phyloP scores from a whole-genome alignment of 78 protist genomes.

The Paulinella micropora region DNA sequence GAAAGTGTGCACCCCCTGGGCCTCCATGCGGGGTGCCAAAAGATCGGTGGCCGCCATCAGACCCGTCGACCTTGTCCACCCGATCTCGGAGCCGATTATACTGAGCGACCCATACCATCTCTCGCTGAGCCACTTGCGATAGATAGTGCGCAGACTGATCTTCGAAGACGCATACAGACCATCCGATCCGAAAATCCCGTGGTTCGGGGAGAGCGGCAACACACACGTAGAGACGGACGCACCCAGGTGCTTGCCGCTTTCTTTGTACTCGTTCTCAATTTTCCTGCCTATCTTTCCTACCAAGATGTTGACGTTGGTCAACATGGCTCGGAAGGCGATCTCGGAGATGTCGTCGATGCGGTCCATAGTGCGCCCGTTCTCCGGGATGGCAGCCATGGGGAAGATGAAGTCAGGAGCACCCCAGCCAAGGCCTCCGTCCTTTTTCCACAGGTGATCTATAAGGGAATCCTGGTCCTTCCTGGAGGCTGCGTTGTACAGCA shows the following conservation, averaged over 20 bases:
- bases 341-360: conserved; percentile 34
- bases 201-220: conserved; percentile 49
- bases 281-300: too few species aligned
- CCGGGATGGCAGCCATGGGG: conserved; percentile 54
- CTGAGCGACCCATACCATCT: conserved; percentile 23
- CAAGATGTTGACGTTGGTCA: conserved; percentile 46
- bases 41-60: conserved; percentile 45
- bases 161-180: conserved; percentile 54
- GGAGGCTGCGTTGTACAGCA: conserved; percentile 49
- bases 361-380: conserved; percentile 33
- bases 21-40: conserved; percentile 30
- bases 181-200: conserved; percentile 53
- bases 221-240: too few species aligned
- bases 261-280: too few species aligned
- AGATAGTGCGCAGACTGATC: conserved; percentile 40
- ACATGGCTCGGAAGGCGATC: conserved; percentile 49
- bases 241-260: conserved; percentile 42
- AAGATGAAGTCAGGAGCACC: conserved; percentile 43
- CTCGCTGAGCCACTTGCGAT: conserved; percentile 43
- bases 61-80: conserved; percentile 58
- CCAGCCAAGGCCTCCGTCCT: conserved; percentile 11
- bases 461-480: conserved; percentile 11
- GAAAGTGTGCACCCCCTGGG: conserved; percentile 43
- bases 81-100: not conserved
- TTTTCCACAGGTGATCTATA: conserved; percentile 15